A percentile compares a stretch with the other conserved stretches of the same genome.
These are phyloP conservation scores for Hypoxylon sp. DNA, from an alignment of 2,329 filamentous ascomycete genomes.

Conservation along the genomic window DNA sequence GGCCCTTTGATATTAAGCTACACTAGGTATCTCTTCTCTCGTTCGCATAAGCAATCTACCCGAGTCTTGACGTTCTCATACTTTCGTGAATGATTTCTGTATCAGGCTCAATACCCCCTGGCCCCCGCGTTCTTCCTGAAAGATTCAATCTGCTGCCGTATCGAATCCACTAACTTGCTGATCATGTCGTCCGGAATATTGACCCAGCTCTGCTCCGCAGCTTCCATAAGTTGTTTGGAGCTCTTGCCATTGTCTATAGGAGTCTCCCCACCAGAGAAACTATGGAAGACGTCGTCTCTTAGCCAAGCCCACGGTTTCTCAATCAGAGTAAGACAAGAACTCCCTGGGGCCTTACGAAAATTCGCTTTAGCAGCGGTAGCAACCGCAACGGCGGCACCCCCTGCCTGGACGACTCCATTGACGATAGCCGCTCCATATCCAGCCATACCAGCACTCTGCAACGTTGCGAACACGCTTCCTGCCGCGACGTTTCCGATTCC, in stretches of 20 bases:
- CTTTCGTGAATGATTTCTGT: background rate
- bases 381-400: slow-evolving; percentile 20
- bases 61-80: no score
- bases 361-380: slow-evolving; percentile 7
- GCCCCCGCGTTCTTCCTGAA: background rate
- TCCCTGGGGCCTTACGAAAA: background rate
- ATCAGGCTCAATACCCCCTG: background rate
- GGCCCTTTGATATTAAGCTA: background rate
- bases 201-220: background rate
- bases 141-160: slow-evolving; percentile 1
- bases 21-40: background rate
- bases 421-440: slow-evolving; percentile 49
- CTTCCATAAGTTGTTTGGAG: background rate
- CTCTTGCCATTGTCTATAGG: background rate
- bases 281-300: background rate
- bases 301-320: slow-evolving; percentile 4
- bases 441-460: slow-evolving; percentile 48
- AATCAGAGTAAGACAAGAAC: background rate
- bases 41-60: no score
- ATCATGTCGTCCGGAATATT: background rate
- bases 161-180: background rate
- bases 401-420: slow-evolving; percentile 32
- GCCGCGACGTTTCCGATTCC: slow-evolving; percentile 46
- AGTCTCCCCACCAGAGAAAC: background rate
- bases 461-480: slow-evolving; percentile 43